Evolutionary conservation across 2,329 filamentous ascomycete genomes (phyloP), one percentile per base, ranked within the genome.

Genomic region (Cadophora sp.): DNA sequence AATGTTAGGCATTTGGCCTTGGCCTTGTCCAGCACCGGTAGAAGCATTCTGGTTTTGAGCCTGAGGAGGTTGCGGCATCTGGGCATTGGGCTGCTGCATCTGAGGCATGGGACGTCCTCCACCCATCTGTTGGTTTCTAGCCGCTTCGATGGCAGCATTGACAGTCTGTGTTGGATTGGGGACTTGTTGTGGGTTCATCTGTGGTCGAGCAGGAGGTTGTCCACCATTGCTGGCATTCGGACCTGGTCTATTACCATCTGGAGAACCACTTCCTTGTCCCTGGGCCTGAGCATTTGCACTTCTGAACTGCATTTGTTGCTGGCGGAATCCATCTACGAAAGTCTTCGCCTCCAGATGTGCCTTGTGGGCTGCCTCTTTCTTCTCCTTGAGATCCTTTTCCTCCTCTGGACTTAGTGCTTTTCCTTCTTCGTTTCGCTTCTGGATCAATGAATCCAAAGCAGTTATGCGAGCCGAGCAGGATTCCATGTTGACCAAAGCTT

Each of bases 401-500:
- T 87, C 84, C 2, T 86, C 84, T 1, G 83, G 76, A 3, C 78
- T 80, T 14, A 85, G 74, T 0, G 80, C 77, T 22, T 80, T 81
- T 2, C 82, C 82, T 27, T 80, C 80, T 3, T 80, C 77, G 16
- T 78, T 75, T 24, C 83, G 78, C 20, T 83, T 80, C 59, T 81
- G 81, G 22, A 81, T 75, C 2, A 78, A 68, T 55, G 77, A 77
- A 13, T 86, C 83, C 62, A 85, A 76, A 59, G 76, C 75, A 2
- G 75, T 75, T 4, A 85, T 73, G 56, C 80, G 79, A n/a, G 70
- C 73, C 13, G 82, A 80, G 3, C 79, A 78, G 11, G 71, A 77
- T 45, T 87, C 85, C 79, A 87, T 86, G 1, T 81, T 79, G 69
- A 82, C 76, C 6, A 88, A 74, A 0, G 83, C 84, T 47, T 82